Percentiles rank a stretch among this genome's conserved stretches.
Evolutionary conservation across 1,139 yeast species (phyloP).

Genomic region (Wickerhamiella pararugosa): DNA sequence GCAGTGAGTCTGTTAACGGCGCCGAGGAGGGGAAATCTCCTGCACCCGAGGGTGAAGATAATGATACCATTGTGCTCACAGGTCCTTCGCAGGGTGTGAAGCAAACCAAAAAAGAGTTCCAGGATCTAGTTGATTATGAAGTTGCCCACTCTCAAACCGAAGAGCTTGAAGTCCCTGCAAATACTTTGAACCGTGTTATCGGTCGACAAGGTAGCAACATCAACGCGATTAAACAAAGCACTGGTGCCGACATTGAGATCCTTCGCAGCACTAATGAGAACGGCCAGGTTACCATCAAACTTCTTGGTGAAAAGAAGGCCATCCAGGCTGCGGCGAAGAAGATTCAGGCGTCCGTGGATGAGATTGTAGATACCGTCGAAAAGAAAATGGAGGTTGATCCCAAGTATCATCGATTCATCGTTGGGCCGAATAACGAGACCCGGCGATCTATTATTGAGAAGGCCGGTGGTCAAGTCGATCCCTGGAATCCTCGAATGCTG

Average conservation of each 20-base stretch:
- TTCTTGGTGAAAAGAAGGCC: conserved; percentile 71
- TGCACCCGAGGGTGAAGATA: conserved; percentile 26
- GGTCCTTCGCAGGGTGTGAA: conserved; percentile 89
- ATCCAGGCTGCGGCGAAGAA: conserved; percentile 57
- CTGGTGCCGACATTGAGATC: conserved; percentile 53
- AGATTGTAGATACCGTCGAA: conserved; percentile 49
- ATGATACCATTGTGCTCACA: conserved; percentile 58
- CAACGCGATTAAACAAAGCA: conserved; percentile 65
- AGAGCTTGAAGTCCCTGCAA: conserved; percentile 48
- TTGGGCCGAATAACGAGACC: conserved; percentile 69
- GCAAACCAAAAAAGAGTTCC: conserved; percentile 73
- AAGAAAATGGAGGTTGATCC: conserved; percentile 57
- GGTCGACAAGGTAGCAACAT: conserved; percentile 82
- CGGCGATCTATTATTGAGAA: conserved; percentile 59
- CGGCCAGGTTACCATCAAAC: conserved; percentile 41
- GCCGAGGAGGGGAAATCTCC: conserved; percentile 21
- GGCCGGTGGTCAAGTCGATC: conserved; percentile 59
- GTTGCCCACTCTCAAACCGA: conserved; percentile 68
- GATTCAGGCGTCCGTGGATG: conserved; percentile 49
- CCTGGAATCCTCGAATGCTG: conserved; percentile 37
- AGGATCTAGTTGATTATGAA: conserved; percentile 73
- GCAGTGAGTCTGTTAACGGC: conserved; percentile 8
- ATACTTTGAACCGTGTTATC: conserved; percentile 67
- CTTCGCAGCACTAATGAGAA: conserved; percentile 36
- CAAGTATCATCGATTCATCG: conserved; percentile 60